Percentiles rank a stretch among this genome's conserved stretches.
Evolutionary conservation across 768 basidiomycete genomes (phyloP).

Genomic region (Amylocystis lapponica): DNA sequence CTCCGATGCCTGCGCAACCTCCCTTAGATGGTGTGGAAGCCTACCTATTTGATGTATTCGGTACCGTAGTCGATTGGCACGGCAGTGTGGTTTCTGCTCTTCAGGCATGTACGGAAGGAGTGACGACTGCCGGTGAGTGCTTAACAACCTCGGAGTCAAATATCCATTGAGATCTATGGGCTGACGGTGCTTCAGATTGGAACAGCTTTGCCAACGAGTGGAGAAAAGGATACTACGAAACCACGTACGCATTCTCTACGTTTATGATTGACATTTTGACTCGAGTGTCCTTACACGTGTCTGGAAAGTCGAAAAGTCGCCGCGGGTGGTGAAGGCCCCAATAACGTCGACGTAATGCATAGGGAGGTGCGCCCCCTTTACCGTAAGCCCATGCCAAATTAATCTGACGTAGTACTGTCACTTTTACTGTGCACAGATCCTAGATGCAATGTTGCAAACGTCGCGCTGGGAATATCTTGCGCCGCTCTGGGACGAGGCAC

Average conservation of each 20-base stretch:
- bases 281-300: not conserved
- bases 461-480: slow-evolving; percentile 48
- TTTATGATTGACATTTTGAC: slow-evolving; percentile 12
- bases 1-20: no score
- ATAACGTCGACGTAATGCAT: slow-evolving; percentile 51
- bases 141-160: not conserved
- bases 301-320: slow-evolving; percentile 36
- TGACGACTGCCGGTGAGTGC: not conserved
- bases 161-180: not conserved
- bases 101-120: not conserved
- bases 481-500: slow-evolving; percentile 35
- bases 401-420: not conserved
- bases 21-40: slow-evolving; percentile 18
- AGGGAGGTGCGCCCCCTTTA: slow-evolving; percentile 34
- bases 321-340: slow-evolving; percentile 39
- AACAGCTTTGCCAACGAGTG: slow-evolving; percentile 48
- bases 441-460: slow-evolving; percentile 47
- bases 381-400: not conserved
- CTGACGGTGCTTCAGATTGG: slow-evolving; percentile 31
- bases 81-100: slow-evolving; percentile 12
- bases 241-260: slow-evolving; percentile 32
- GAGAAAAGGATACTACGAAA: slow-evolving; percentile 44
- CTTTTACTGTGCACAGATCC: slow-evolving; percentile 34
- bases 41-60: slow-evolving; percentile 26
- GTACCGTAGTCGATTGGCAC: slow-evolving; percentile 29